Percentiles rank a stretch among this genome's conserved stretches.
These are phyloP conservation scores for Drechslerella coelobrocha DNA, from an alignment of 2,329 filamentous ascomycete genomes.

Conservation along the genomic window DNA sequence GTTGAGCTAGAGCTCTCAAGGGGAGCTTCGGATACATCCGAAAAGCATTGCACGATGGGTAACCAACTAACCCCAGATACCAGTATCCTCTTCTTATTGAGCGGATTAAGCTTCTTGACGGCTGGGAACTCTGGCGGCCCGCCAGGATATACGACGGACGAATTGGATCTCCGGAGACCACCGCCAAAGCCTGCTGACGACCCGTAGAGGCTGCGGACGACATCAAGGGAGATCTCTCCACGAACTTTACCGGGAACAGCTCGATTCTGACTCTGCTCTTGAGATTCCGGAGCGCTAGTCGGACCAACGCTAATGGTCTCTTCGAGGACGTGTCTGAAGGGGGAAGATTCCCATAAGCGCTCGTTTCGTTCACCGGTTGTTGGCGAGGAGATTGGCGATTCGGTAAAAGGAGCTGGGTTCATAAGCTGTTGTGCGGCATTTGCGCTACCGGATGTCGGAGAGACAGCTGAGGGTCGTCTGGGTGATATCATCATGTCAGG, in stretches of 20 bases:
- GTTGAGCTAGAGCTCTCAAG: slow-evolving; percentile 7
- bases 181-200: slow-evolving; percentile 16
- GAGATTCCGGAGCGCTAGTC: slow-evolving; percentile 4
- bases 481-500: slow-evolving; percentile 49
- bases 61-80: slow-evolving; percentile 54
- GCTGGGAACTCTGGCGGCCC: slow-evolving; percentile 52
- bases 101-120: slow-evolving; percentile 52
- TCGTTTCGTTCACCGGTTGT: slow-evolving; percentile 45
- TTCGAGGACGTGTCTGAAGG: slow-evolving; percentile 28
- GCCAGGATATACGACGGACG: slow-evolving; percentile 51
- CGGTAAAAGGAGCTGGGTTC: slow-evolving; percentile 30
- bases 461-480: slow-evolving; percentile 39
- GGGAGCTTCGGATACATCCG: neutral
- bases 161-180: slow-evolving; percentile 44
- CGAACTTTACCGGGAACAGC: slow-evolving; percentile 2
- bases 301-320: slow-evolving; percentile 4
- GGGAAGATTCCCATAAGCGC: slow-evolving; percentile 30
- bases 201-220: slow-evolving; percentile 40
- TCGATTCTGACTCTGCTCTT: neutral
- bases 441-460: slow-evolving; percentile 43
- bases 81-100: slow-evolving; percentile 55
- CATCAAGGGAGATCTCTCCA: slow-evolving; percentile 38
- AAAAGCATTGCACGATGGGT: neutral
- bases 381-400: slow-evolving; percentile 40
- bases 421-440: slow-evolving; percentile 45